Conservation (phyloP, 2,329 filamentous ascomycete species). For the Fragosphaeria purpurea region DNA sequence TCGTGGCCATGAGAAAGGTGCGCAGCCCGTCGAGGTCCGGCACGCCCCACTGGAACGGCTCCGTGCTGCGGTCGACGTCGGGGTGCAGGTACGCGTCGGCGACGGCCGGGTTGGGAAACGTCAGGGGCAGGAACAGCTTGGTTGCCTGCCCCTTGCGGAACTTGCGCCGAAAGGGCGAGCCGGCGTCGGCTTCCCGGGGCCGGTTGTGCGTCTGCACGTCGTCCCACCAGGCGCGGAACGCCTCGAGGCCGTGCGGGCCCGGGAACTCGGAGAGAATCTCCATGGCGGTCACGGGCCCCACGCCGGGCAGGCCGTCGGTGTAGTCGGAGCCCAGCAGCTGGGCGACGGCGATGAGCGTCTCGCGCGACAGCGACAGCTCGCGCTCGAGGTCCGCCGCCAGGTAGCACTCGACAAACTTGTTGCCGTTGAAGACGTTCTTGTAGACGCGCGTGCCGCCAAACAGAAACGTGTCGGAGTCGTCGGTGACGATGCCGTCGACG, state of each 20-base stretch:
- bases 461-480: slow-evolving; percentile 92
- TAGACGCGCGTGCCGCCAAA: slow-evolving; percentile 95
- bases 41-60: slow-evolving; percentile 88
- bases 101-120: slow-evolving; percentile 71
- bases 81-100: slow-evolving; percentile 76
- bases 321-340: slow-evolving; percentile 92
- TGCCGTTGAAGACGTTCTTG: slow-evolving; percentile 99
- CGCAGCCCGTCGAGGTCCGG: slow-evolving; percentile 82
- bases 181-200: slow-evolving; percentile 49
- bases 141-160: slow-evolving; percentile 70
- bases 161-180: slow-evolving; percentile 65
- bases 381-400: slow-evolving; percentile 72
- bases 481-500: slow-evolving; percentile 95
- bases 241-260: slow-evolving; percentile 47
- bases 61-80: slow-evolving; percentile 69
- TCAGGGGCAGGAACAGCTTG: slow-evolving; percentile 75
- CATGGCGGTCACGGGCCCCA: slow-evolving; percentile 88
- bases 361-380: slow-evolving; percentile 78
- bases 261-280: slow-evolving; percentile 91
- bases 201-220: slow-evolving; percentile 61
- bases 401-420: slow-evolving; percentile 97
- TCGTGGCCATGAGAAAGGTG: slow-evolving; percentile 77
- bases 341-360: slow-evolving; percentile 79
- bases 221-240: slow-evolving; percentile 82
- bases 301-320: slow-evolving; percentile 79